Evolutionary conservation across 1,284 basidiomycete genomes (phyloP).

Genomic region (Puccinia triticina): DNA sequence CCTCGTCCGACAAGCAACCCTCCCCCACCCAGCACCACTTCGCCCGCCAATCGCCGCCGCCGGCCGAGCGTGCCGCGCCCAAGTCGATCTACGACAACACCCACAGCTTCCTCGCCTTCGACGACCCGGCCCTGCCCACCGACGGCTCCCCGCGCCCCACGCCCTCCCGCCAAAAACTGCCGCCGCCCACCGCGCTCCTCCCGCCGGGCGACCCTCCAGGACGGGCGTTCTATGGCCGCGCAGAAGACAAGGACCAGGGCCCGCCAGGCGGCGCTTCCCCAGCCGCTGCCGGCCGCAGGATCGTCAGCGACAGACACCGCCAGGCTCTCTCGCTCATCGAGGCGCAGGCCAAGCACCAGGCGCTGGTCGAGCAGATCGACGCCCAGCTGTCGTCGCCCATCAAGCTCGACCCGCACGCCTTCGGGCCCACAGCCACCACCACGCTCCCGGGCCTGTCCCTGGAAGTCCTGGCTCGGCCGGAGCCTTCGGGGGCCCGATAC

Average conservation of each 20-base stretch:
- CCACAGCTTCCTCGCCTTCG: slow-evolving; percentile 18
- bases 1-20: background rate
- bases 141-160: background rate
- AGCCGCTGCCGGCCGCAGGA: background rate
- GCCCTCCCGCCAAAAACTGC: background rate
- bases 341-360: slow-evolving; percentile 18
- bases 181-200: background rate
- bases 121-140: background rate
- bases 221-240: background rate
- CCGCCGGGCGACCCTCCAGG: too few relatives aligned
- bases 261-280: too few relatives aligned
- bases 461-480: background rate
- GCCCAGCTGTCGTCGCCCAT: slow-evolving; percentile 29
- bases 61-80: background rate
- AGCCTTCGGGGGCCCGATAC: background rate
- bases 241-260: too few relatives aligned
- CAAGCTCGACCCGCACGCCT: background rate
- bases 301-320: background rate
- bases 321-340: slow-evolving; percentile 15
- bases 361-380: slow-evolving; percentile 27
- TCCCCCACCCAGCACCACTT: background rate
- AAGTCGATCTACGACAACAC: slow-evolving; percentile 3
- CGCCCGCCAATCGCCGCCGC: background rate
- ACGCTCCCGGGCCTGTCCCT: background rate
- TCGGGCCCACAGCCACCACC: background rate